Evolutionary conservation across 257 asterid genomes (phyloP).

Genomic region (Petunia axillaris): DNA sequence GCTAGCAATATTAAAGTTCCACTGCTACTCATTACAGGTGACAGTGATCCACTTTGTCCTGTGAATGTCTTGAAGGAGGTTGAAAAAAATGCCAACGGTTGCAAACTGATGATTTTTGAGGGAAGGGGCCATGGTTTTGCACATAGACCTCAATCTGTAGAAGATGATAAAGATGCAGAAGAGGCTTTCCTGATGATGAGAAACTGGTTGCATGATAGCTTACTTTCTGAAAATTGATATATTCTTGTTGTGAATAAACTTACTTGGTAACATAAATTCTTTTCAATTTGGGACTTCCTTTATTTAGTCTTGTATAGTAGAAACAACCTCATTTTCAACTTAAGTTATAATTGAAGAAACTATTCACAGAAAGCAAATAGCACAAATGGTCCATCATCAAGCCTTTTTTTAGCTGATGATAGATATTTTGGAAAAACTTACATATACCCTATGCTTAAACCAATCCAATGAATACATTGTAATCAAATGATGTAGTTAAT

Average conservation of each 20-base stretch:
- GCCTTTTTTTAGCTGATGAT: neutral
- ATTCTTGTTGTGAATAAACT: neutral
- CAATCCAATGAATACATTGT: too few species aligned
- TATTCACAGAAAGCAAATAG: neutral
- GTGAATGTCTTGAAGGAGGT: conserved; percentile 43
- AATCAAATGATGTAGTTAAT: too few species aligned
- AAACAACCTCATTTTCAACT: neutral
- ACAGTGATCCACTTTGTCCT: conserved; percentile 62
- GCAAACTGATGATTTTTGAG: conserved; percentile 45
- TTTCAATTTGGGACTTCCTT: neutral
- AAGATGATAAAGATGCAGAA: conserved; percentile 86
- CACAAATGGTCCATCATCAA: neutral
- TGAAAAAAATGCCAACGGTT: conserved; percentile 38
- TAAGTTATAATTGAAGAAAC: neutral
- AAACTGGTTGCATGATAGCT: conserved; percentile 67
- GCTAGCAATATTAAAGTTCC: conserved; percentile 58
- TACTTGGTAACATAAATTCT: neutral
- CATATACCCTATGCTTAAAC: too few species aligned
- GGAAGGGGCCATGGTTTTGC: conserved; percentile 75
- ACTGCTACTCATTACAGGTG: conserved; percentile 63
- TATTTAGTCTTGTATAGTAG: neutral
- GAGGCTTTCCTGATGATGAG: conserved; percentile 67
- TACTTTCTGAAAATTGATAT: conserved; percentile 47
- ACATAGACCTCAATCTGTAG: conserved; percentile 72
- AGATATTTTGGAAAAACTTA: neutral